Base-by-base conservation (phyloP, 345 rosid genomes). In the Boechera retrofracta region DNA sequence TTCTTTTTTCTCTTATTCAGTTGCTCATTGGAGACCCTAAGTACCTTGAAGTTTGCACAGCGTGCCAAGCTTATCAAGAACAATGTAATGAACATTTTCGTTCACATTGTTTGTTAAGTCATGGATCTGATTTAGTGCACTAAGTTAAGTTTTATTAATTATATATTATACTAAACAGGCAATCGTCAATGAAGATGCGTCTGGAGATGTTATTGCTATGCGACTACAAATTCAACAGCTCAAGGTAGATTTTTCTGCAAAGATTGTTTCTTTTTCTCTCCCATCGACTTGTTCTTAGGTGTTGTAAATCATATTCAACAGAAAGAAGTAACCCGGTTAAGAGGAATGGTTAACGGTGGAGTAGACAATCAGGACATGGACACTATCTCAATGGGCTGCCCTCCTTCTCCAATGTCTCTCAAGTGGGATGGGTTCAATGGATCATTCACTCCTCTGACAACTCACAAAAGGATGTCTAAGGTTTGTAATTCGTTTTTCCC, bases 1-100 rank as follows among this genome's bases (percentile, higher is more conserved):
- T 5, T 45, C 7, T 10, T 39, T 28, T 75, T 15, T 36, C 35
- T 59, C 24, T 21, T 60, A 57, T 83, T 87, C 89, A 95, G 99
- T 74, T 92, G 91, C 80, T 92, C 96, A 10, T 16, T 91, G 86
- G 99, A 95, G 90, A 95, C 99, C 28, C 59, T 92, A 67, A 91
- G 98, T 86, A 95, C 99, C 67, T 83, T 95, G 85, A 95, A 95
- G 91, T 95, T 95, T 82, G 99, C 98, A 31, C 98, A 95, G 83
- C 94, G 99, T 67, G 99, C 99, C 62, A 95, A 95, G 75, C 91
- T 91, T 81, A 92, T 95, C 16, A 92, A 89, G 85, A 95, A 95
- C 81, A 95, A 95, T 75, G 99, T 92, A 91, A 39, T 88, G 79
- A 51, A 70, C 10, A 29, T 49, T 32, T 59, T 58, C 24, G 29